These are phyloP conservation scores for Petrea volubilis DNA, from an alignment of 257 asterid genomes.

Conservation along the genomic window DNA sequence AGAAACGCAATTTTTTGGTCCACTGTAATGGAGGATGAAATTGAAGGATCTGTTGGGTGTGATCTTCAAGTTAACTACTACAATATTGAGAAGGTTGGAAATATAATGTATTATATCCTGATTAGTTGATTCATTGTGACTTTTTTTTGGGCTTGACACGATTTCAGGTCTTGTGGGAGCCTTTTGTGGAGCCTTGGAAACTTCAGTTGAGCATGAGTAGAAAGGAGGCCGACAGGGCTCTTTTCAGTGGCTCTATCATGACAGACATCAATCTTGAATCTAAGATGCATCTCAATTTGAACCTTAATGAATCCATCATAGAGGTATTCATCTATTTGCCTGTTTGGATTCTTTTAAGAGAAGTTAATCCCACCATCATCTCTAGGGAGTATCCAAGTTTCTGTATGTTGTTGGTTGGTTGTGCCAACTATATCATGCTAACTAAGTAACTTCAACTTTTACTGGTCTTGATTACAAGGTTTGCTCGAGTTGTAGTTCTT, in stretches of 20 bases:
- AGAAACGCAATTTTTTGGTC: conserved; percentile 47
- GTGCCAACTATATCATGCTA: conserved; percentile 11
- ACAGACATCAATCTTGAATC: conserved; percentile 72
- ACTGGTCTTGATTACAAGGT: neutral
- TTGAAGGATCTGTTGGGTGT: conserved; percentile 60
- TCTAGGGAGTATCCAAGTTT: neutral
- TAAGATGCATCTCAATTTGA: conserved; percentile 71
- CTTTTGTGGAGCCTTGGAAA: conserved; percentile 88
- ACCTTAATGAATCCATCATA: conserved; percentile 72
- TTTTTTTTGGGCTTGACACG: conserved; percentile 17
- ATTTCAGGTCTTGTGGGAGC: conserved; percentile 89
- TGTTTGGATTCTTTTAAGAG: neutral
- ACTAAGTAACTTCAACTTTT: neutral
- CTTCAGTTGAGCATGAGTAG: conserved; percentile 59
- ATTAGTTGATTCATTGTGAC: conserved; percentile 13
- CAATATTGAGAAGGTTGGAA: conserved; percentile 80
- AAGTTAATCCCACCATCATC: conserved; percentile 6
- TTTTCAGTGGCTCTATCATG: conserved; percentile 52
- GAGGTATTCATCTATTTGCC: conserved; percentile 64
- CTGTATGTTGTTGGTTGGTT: conserved; percentile 15
- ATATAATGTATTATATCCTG: conserved; percentile 20
- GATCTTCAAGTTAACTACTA: conserved; percentile 89
- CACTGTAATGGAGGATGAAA: conserved; percentile 44
- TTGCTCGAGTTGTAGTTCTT: conserved; percentile 5
- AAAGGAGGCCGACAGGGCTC: conserved; percentile 64